Base-by-base conservation (phyloP, 176 grass and related monocot species). In the Eragrostis nindensis region DNA sequence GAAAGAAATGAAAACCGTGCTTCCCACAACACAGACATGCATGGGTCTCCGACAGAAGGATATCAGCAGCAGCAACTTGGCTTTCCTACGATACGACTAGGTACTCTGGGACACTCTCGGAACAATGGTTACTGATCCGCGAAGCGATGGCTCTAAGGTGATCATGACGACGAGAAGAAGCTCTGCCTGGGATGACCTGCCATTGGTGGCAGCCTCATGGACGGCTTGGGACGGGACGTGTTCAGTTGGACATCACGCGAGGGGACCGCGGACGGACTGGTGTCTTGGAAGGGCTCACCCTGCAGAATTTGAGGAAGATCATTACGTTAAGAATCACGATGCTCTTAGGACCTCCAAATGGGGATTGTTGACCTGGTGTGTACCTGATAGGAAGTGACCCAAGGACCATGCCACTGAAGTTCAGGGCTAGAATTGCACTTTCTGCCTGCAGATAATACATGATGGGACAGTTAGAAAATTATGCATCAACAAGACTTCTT, bases 251-350 rank as follows among this genome's bases (percentile, higher is more conserved):
- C 65, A 90, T 70, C 19, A 71, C 82, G 48, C 89, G 85, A 77
- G 94, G 85, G 25, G 90, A 83, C 5, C 89, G 89, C 40, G 91
- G 89, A 76, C 89, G 91, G 66, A 97, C 91, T 0, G 94, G 94
- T 50, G 94, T 97, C 89, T 97, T 97, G 1, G 94, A 97, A 73
- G 94, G 94, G 70, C 94, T 97, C 89, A 97, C 91, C 87, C 94
- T 97, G 87, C 19, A 5, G 65, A 74, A 65, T 67, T 36, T 16
- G 13, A 11, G 39, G 66, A 41, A 4, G n/a, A 78, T n/a, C 70
- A 27, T 44, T 61, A 27, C n/a, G 70, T 54, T 50, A 70, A 44
- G 41, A 65, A 53, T 60, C 42, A 59, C 12, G 65, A 61, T 46
- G 48, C 53, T 30, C 7, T 63, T 56, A 79, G 36, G 21, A 71